phyloP scores from a whole-genome alignment of 2,329 filamentous ascomycete species.

The Epichloe gansuensis region DNA sequence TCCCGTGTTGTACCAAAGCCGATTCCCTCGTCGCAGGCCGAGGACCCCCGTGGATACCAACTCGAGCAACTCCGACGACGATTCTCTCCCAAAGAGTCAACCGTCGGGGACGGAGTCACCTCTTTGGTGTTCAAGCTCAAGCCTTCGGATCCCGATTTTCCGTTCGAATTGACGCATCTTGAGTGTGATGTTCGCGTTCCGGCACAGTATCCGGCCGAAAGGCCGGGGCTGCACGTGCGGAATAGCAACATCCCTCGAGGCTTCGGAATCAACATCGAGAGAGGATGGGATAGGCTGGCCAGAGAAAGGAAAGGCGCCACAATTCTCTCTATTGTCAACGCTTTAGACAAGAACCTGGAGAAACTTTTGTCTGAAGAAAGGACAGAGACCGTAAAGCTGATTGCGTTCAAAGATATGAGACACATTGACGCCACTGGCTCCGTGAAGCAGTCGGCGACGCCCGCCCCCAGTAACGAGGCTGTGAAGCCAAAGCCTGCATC shows the following conservation, averaged over 20 bases:
- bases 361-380: slow-evolving; percentile 55
- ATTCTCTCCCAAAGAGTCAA: slow-evolving; percentile 39
- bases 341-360: slow-evolving; percentile 61
- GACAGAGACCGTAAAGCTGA: slow-evolving; percentile 58
- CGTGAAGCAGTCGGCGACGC: not conserved
- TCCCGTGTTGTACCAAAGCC: slow-evolving; percentile 51
- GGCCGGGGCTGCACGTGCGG: slow-evolving; percentile 47
- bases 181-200: slow-evolving; percentile 58
- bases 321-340: slow-evolving; percentile 53
- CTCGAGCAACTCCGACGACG: slow-evolving; percentile 58
- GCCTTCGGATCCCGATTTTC: slow-evolving; percentile 74
- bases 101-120: slow-evolving; percentile 33
- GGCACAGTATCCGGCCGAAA: slow-evolving; percentile 42
- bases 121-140: slow-evolving; percentile 50
- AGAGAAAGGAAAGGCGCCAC: slow-evolving; percentile 41
- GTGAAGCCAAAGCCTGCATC: slow-evolving; percentile 8
- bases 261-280: slow-evolving; percentile 65
- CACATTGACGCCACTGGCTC: slow-evolving; percentile 22
- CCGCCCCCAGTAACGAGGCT: slow-evolving; percentile 1
- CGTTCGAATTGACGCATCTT: slow-evolving; percentile 59
- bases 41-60: slow-evolving; percentile 64
- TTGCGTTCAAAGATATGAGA: slow-evolving; percentile 45
- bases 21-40: slow-evolving; percentile 47
- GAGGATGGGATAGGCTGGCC: slow-evolving; percentile 55
- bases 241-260: slow-evolving; percentile 59